Evolutionary conservation across 78 protist species (phyloP).

Genomic region (Ministeria vibrans): DNA sequence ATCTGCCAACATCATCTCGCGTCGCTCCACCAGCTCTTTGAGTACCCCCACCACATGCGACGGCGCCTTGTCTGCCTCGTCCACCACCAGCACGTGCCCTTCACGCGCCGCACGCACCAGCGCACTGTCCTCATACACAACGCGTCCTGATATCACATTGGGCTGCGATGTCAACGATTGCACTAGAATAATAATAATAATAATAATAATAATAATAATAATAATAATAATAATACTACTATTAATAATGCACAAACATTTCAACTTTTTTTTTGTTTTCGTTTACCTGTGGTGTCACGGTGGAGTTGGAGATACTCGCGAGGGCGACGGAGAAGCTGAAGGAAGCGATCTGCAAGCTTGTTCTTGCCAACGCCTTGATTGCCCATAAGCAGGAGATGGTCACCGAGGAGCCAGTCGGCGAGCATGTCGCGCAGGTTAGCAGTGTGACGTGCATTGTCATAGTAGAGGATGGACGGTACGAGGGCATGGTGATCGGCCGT

Average conservation of each 20-base stretch:
- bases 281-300: constrained; percentile 61
- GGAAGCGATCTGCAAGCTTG: constrained; percentile 53
- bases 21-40: constrained; percentile 37
- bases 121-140: constrained; percentile 50
- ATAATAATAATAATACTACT: neutral
- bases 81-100: constrained; percentile 60
- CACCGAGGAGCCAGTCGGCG: constrained; percentile 19
- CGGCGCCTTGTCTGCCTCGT: constrained; percentile 80
- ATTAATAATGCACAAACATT: neutral
- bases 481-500: too few species aligned
- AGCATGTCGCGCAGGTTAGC: constrained; percentile 16
- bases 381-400: constrained; percentile 51
- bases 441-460: constrained; percentile 30
- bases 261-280: neutral
- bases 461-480: constrained; percentile 44
- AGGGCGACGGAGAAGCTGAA: constrained; percentile 17
- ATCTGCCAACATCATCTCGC: constrained; percentile 42
- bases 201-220: too few species aligned
- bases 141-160: constrained; percentile 13
- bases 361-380: constrained; percentile 80
- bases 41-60: constrained; percentile 48
- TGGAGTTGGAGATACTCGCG: constrained; percentile 80
- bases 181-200: constrained; percentile 5
- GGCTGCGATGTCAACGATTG: constrained; percentile 48
- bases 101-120: constrained; percentile 48